Percentiles rank a stretch among this genome's conserved stretches.
phyloP scores from a whole-genome alignment of 2,329 filamentous ascomycete genomes.

The Nakataea oryzae region DNA sequence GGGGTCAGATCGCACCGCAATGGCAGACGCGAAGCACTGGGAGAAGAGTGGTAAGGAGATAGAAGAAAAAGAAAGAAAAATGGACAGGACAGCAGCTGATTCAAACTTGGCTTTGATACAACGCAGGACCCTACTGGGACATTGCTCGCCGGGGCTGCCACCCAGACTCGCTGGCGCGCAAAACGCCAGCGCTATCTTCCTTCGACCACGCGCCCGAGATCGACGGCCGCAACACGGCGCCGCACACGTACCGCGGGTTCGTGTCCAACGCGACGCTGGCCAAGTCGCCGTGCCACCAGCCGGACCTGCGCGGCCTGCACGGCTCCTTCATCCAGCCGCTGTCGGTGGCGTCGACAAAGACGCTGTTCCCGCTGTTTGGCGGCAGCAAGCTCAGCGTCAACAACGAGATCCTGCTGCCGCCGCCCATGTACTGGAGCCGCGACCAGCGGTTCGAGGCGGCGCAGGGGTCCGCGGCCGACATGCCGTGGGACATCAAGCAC shows the following conservation, averaged over 20 bases:
- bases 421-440: constrained; percentile 58
- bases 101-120: constrained; percentile 7
- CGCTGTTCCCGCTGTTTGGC: constrained; percentile 55
- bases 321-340: constrained; percentile 55
- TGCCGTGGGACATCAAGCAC: constrained; percentile 46
- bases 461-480: constrained; percentile 9
- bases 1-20: constrained; percentile 20
- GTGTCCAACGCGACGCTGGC: constrained; percentile 52
- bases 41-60: constrained; percentile 34
- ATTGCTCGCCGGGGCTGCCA: constrained; percentile 50
- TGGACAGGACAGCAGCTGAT: neutral
- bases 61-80: neutral
- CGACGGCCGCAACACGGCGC: constrained; percentile 30
- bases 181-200: constrained; percentile 27
- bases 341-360: constrained; percentile 42
- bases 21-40: constrained; percentile 33
- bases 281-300: constrained; percentile 54
- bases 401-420: constrained; percentile 60
- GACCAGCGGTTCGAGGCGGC: constrained; percentile 54
- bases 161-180: constrained; percentile 50
- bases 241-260: constrained; percentile 45
- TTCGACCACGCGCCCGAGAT: constrained; percentile 35
- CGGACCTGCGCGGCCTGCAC: constrained; percentile 50
- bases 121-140: constrained; percentile 42
- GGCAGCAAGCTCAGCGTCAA: constrained; percentile 60